Evolutionary conservation across 768 basidiomycete species (phyloP).

Genomic region (Leccinum incarnatum): DNA sequence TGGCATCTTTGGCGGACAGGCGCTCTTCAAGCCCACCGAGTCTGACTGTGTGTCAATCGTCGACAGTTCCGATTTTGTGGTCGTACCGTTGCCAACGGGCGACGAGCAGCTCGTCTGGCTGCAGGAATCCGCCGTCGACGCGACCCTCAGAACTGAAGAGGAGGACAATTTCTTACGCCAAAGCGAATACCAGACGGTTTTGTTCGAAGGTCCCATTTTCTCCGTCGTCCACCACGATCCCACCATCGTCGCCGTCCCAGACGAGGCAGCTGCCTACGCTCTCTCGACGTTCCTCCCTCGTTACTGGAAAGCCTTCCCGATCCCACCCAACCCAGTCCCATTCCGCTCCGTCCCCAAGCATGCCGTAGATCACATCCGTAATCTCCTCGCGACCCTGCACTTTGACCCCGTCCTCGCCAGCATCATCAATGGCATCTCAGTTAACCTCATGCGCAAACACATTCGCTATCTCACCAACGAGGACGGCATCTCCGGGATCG

Average conservation of each 20-base stretch:
- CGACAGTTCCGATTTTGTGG: not conserved
- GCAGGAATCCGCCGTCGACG: slow-evolving; percentile 52
- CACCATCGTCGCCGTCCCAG: slow-evolving; percentile 42
- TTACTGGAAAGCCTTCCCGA: slow-evolving; percentile 67
- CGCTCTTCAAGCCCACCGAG: slow-evolving; percentile 45
- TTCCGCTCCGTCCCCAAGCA: slow-evolving; percentile 56
- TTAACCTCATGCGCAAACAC: slow-evolving; percentile 63
- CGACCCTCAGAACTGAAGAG: slow-evolving; percentile 40
- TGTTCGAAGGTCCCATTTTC: slow-evolving; percentile 7
- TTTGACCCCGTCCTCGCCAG: slow-evolving; percentile 70
- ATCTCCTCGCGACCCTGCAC: slow-evolving; percentile 54
- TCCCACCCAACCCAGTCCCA: slow-evolving; percentile 49
- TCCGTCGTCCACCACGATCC: slow-evolving; percentile 43
- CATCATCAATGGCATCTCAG: slow-evolving; percentile 65
- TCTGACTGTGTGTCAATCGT: slow-evolving; percentile 36
- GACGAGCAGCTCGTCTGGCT: slow-evolving; percentile 57
- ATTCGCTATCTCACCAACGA: slow-evolving; percentile 86
- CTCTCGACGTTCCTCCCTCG: slow-evolving; percentile 67
- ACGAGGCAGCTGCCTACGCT: slow-evolving; percentile 35
- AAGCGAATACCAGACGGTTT: slow-evolving; percentile 14
- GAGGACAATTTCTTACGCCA: slow-evolving; percentile 33
- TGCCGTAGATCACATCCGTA: slow-evolving; percentile 52
- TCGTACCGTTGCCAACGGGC: slow-evolving; percentile 23
- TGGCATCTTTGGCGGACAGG: slow-evolving; percentile 54
- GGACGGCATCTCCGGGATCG: slow-evolving; percentile 64